Evolutionary conservation across 768 basidiomycete genomes (phyloP).

Genomic region (Gymnopilus junonius): DNA sequence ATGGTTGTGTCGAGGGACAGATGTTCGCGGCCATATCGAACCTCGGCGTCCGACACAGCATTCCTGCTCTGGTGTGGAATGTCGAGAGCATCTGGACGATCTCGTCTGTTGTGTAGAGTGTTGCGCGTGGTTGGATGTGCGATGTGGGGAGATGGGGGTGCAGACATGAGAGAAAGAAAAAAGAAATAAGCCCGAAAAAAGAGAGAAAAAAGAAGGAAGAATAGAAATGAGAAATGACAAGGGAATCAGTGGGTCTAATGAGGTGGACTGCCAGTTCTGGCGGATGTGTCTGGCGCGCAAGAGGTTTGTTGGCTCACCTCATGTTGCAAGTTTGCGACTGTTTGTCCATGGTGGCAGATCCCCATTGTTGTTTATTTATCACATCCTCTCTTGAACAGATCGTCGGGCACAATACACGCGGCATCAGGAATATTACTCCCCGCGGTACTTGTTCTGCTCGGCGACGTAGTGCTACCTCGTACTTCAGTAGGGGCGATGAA

Average conservation of each 20-base stretch:
- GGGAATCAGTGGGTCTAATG: constrained; percentile 18
- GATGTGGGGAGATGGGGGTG: constrained; percentile 45
- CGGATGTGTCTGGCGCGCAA: constrained; percentile 24
- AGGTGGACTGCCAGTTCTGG: constrained; percentile 22
- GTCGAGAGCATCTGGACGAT: constrained; percentile 58
- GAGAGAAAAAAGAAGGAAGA: constrained; percentile 9
- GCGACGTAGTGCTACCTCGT: constrained; percentile 27
- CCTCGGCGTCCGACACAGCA: constrained; percentile 42
- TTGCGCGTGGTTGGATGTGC: constrained; percentile 36
- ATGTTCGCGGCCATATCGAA: constrained; percentile 41
- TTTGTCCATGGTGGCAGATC: constrained; percentile 34
- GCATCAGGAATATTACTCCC: too few species aligned
- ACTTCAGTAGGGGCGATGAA: constrained; percentile 6
- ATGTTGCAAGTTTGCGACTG: constrained; percentile 42
- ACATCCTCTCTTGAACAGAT: constrained; percentile 25
- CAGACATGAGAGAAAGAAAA: constrained; percentile 40
- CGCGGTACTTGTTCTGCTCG: constrained; percentile 42
- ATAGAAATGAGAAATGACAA: constrained; percentile 27
- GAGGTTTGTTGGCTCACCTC: constrained; percentile 37
- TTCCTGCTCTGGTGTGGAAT: constrained; percentile 42
- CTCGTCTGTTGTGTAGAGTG: constrained; percentile 46
- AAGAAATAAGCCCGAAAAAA: constrained; percentile 15
- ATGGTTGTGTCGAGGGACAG: constrained; percentile 19
- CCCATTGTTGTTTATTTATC: not conserved
- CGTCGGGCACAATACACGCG: constrained; percentile 33